These are phyloP conservation scores for Alnus rubra DNA, from an alignment of 306 rosid species.

Conservation along the genomic window DNA sequence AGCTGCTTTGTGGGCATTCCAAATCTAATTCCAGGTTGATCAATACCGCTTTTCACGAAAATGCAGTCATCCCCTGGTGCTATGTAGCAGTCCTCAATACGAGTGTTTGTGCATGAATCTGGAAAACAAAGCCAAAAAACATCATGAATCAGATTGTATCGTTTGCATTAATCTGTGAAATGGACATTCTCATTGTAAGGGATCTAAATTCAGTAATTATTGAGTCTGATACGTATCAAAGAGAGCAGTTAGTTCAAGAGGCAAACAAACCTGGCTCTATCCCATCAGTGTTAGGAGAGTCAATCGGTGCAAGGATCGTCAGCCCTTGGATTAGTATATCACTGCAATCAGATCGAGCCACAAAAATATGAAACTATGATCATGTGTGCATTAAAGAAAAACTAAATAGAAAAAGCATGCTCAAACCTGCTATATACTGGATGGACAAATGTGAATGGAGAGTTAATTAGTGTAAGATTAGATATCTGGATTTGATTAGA, in stretches of 20 bases:
- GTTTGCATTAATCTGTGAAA: not conserved
- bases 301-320: too few relatives aligned
- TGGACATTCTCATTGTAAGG: too few relatives aligned
- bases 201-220: too few relatives aligned
- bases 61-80: conserved; percentile 75
- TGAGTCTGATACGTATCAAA: too few relatives aligned
- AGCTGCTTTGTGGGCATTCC: conserved; percentile 66
- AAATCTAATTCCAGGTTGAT: conserved; percentile 52
- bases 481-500: conserved; percentile 60
- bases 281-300: too few relatives aligned
- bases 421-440: conserved; percentile 67
- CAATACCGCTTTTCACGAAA: conserved; percentile 76
- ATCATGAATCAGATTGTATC: not conserved
- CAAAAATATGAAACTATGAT: not conserved
- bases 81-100: conserved; percentile 63
- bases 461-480: conserved; percentile 56
- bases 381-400: not conserved
- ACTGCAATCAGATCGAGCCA: conserved; percentile 40
- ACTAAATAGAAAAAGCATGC: not conserved
- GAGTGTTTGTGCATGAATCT: conserved; percentile 60
- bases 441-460: conserved; percentile 76
- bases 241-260: not conserved
- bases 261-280: not conserved
- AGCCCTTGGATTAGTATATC: too few relatives aligned
- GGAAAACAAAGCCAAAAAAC: not conserved